A percentile compares a stretch with the other conserved stretches of the same genome.
phyloP scores from a whole-genome alignment of 2,329 filamentous ascomycete genomes.

The Didymella pomorum region DNA sequence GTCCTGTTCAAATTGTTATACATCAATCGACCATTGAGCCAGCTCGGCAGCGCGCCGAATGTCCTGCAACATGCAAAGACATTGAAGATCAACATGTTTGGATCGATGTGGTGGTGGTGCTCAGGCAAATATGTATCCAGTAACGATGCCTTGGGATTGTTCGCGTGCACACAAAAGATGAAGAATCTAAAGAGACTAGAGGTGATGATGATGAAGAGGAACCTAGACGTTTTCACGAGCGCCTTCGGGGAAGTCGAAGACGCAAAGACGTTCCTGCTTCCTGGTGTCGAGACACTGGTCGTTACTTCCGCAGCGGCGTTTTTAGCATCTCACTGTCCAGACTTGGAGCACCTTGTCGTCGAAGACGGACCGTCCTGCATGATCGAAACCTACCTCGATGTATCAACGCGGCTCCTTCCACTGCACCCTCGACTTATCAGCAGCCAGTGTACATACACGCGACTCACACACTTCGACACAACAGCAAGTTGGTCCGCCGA shows the following conservation, averaged over 20 bases:
- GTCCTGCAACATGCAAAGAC: conserved; percentile 14
- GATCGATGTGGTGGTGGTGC: conserved; percentile 31
- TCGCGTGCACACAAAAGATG: conserved; percentile 20
- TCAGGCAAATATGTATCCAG: conserved; percentile 26
- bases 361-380: conserved; percentile 23
- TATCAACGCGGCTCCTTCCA: conserved; percentile 15
- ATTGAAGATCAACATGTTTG: conserved; percentile 30
- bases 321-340: conserved; percentile 23
- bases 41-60: conserved; percentile 15
- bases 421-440: conserved; percentile 1
- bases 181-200: conserved; percentile 18
- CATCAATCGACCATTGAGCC: conserved; percentile 26
- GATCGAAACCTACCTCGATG: conserved; percentile 24
- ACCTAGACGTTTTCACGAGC: conserved; percentile 25
- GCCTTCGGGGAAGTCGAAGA: conserved; percentile 14
- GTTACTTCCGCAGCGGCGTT: conserved; percentile 24
- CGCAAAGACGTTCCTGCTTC: conserved; percentile 13
- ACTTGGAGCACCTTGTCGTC: conserved; percentile 18
- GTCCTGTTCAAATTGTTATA: conserved; percentile 24
- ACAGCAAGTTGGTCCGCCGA: conserved; percentile 24
- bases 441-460: neutral
- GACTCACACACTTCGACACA: conserved; percentile 23
- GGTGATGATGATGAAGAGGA: conserved; percentile 31
- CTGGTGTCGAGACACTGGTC: conserved; percentile 14
- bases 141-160: conserved; percentile 25